phyloP scores from a whole-genome alignment of 805 yeast species.

The Metschnikowia orientalis region DNA sequence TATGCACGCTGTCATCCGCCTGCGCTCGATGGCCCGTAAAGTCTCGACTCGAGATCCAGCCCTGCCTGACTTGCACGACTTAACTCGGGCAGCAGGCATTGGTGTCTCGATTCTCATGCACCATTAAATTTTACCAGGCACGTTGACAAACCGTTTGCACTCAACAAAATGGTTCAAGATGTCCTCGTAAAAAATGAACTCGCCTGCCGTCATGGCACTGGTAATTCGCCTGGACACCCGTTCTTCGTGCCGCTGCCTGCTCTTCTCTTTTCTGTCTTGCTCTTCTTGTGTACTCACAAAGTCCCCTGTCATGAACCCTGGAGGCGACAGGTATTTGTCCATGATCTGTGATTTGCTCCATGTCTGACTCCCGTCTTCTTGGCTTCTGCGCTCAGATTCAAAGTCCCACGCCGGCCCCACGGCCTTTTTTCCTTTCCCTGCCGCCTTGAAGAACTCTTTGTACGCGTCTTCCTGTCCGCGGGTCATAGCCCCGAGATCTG shows the following conservation, averaged over 20 bases:
- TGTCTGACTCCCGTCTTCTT: constrained; percentile 2
- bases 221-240: constrained; percentile 27
- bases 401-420: constrained; percentile 17
- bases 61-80: no score
- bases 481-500: constrained; percentile 20
- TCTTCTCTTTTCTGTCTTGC: constrained; percentile 17
- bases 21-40: no score
- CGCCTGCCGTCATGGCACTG: constrained; percentile 27
- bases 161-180: constrained; percentile 28
- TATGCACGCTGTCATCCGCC: no score
- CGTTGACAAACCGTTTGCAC: constrained; percentile 7
- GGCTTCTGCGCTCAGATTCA: constrained; percentile 14
- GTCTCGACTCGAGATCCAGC: no score
- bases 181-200: constrained; percentile 29
- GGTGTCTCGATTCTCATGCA: no score
- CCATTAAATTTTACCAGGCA: no score
- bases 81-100: no score
- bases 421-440: constrained; percentile 14
- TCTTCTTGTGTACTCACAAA: constrained; percentile 35
- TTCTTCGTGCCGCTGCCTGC: constrained; percentile 22
- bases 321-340: constrained; percentile 37
- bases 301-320: constrained; percentile 38
- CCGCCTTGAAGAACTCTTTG: constrained; percentile 17
- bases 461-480: constrained; percentile 17
- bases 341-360: constrained; percentile 27